phyloP scores from a whole-genome alignment of 2,329 filamentous ascomycete genomes.

The Xylaria sp. region DNA sequence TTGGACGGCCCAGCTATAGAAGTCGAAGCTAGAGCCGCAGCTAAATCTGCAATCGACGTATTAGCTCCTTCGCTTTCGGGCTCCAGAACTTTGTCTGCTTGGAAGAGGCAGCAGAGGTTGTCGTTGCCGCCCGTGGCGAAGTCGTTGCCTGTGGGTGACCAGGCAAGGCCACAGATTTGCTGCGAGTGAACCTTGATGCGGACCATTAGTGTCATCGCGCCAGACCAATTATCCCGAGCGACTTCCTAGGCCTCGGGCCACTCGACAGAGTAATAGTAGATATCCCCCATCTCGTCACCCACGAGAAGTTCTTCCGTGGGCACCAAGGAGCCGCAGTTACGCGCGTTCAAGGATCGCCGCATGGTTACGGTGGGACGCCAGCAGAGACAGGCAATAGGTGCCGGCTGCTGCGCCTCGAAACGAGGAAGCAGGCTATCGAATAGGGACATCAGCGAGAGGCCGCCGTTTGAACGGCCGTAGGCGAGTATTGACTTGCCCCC shows the following conservation, averaged over 20 bases:
- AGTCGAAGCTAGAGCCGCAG: conserved; percentile 9
- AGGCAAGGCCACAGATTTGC: conserved; percentile 93
- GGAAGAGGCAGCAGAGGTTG: conserved; percentile 86
- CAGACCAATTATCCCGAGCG: conserved; percentile 74
- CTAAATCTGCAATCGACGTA: conserved; percentile 1
- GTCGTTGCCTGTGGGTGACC: conserved; percentile 78
- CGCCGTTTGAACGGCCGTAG: conserved; percentile 81
- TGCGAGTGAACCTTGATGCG: conserved; percentile 83
- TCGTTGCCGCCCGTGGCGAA: conserved; percentile 95
- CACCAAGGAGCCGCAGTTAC: conserved; percentile 62
- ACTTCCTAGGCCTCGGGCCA: conserved; percentile 78
- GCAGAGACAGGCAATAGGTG: conserved; percentile 79
- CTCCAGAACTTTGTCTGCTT: conserved; percentile 68
- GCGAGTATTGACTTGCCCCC: conserved; percentile 85
- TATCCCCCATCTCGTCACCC: conserved; percentile 82
- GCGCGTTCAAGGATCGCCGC: conserved; percentile 63
- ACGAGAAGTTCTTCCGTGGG: conserved; percentile 85
- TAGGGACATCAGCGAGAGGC: conserved; percentile 81
- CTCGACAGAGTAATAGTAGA: conserved; percentile 91
- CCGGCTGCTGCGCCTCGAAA: conserved; percentile 78
- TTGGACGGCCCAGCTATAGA: conserved; percentile 1
- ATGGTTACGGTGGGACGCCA: conserved; percentile 75
- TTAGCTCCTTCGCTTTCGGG: conserved; percentile 7
- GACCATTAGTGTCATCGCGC: conserved; percentile 80
- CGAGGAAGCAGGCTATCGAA: conserved; percentile 73